phyloP scores from a whole-genome alignment of 495 filamentous ascomycete genomes.

The Annulohypoxylon maeteangense region DNA sequence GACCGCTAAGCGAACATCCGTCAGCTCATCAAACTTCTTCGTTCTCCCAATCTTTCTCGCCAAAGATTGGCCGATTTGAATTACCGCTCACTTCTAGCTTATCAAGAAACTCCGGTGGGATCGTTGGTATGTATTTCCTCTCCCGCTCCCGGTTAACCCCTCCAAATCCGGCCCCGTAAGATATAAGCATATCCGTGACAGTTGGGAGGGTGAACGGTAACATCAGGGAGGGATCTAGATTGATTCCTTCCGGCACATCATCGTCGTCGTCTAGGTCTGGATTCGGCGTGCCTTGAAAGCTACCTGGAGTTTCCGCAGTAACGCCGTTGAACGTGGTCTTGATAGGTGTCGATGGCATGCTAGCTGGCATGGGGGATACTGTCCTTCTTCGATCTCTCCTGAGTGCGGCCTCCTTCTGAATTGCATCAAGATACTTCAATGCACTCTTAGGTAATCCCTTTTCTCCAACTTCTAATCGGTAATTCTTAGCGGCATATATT shows the following conservation, averaged over 20 bases:
- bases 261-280: slow-evolving; percentile 63
- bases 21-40: slow-evolving; percentile 54
- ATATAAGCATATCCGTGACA: slow-evolving; percentile 96
- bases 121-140: slow-evolving; percentile 94
- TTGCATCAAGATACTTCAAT: slow-evolving; percentile 81
- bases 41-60: slow-evolving; percentile 62
- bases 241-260: slow-evolving; percentile 72
- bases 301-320: slow-evolving; percentile 43
- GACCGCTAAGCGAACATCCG: slow-evolving; percentile 25
- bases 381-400: slow-evolving; percentile 62
- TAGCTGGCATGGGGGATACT: slow-evolving; percentile 50
- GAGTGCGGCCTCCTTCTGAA: slow-evolving; percentile 77
- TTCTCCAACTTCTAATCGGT: slow-evolving; percentile 94
- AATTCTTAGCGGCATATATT: slow-evolving; percentile 92
- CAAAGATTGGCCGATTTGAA: slow-evolving; percentile 53
- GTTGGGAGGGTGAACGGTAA: slow-evolving; percentile 94
- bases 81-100: slow-evolving; percentile 76
- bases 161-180: slow-evolving; percentile 93
- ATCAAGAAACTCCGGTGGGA: slow-evolving; percentile 91
- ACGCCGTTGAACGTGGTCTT: slow-evolving; percentile 50
- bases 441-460: slow-evolving; percentile 87
- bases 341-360: slow-evolving; percentile 55
- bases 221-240: slow-evolving; percentile 90
- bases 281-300: slow-evolving; percentile 47
- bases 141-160: slow-evolving; percentile 91